A percentile compares a stretch with the other conserved stretches of the same genome.
phyloP scores from a whole-genome alignment of 2,329 filamentous ascomycete species.

The Sphaerostilbella broomeana region DNA sequence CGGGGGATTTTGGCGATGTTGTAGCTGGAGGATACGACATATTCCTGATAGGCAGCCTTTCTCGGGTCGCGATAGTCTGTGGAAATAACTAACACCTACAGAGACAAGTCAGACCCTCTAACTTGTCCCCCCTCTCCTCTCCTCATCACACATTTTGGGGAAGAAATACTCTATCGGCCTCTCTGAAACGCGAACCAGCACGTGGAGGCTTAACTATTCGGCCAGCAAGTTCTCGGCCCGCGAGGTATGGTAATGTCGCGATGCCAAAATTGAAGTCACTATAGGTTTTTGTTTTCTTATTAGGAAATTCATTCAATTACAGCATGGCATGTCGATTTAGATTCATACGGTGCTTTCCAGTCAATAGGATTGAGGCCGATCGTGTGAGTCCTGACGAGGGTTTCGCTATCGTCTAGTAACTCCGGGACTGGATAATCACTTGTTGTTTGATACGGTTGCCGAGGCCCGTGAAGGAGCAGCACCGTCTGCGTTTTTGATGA shows the following conservation, averaged over 20 bases:
- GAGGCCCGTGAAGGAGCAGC: constrained; percentile 10
- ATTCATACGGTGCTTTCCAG: constrained; percentile 64
- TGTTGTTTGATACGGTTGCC: constrained; percentile 10
- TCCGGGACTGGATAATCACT: constrained; percentile 2
- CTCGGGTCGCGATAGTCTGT: constrained; percentile 68
- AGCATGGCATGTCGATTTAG: too few relatives aligned
- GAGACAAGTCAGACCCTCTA: background rate
- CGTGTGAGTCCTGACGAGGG: constrained; percentile 56
- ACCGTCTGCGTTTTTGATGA: constrained; percentile 9
- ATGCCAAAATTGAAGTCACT: constrained; percentile 67
- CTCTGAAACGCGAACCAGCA: constrained; percentile 40
- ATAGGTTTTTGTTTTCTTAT: too few relatives aligned
- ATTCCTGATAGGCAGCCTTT: constrained; percentile 67
- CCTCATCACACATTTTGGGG: background rate
- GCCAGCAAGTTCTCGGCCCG: constrained; percentile 64
- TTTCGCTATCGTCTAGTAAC: constrained; percentile 31
- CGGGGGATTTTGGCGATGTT: constrained; percentile 58
- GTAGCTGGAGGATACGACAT: constrained; percentile 56
- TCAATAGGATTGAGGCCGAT: constrained; percentile 73
- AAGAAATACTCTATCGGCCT: constrained; percentile 45
- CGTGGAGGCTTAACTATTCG: constrained; percentile 44
- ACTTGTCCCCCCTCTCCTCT: background rate
- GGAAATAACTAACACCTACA: constrained; percentile 54
- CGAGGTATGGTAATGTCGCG: constrained; percentile 60
- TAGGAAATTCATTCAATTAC: too few relatives aligned